Percentiles rank a stretch among this genome's conserved stretches.
Evolutionary conservation across 306 rosid genomes (phyloP).

Genomic region (Ormosia semicastrata): DNA sequence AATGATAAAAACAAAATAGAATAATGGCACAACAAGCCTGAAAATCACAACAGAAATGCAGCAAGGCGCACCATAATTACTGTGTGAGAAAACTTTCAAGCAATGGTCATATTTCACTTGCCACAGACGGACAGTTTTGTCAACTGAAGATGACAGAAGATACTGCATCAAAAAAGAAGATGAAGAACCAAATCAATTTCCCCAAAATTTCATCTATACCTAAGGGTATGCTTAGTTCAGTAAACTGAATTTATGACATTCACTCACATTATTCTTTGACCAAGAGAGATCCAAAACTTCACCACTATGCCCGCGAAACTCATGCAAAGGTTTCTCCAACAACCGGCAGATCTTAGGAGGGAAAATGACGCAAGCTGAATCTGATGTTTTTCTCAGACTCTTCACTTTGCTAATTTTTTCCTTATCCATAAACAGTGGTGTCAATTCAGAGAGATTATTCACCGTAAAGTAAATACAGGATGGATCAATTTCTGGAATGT

Average conservation of each 20-base stretch:
- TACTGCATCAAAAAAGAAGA: conserved; percentile 50
- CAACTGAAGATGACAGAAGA: conserved; percentile 86
- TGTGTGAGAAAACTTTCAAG: conserved; percentile 83
- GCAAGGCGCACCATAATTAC: conserved; percentile 72
- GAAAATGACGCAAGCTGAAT: conserved; percentile 80
- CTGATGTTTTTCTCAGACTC: conserved; percentile 64
- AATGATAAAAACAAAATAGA: conserved; percentile 8
- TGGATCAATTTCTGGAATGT: conserved; percentile 81
- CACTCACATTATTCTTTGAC: conserved; percentile 90
- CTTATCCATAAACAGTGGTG: conserved; percentile 66
- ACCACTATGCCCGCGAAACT: conserved; percentile 78
- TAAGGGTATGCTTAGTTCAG: background rate
- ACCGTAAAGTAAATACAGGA: conserved; percentile 85
- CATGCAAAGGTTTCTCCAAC: conserved; percentile 79
- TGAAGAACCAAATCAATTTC: conserved; percentile 20
- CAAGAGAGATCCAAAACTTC: conserved; percentile 89
- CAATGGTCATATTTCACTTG: conserved; percentile 64
- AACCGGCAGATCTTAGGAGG: conserved; percentile 83
- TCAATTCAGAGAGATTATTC: conserved; percentile 71
- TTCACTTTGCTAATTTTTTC: conserved; percentile 57
- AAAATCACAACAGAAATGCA: conserved; percentile 1
- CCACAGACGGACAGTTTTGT: conserved; percentile 94
- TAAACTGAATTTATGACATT: conserved; percentile 19
- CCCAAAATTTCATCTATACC: background rate
- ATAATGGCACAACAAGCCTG: conserved; percentile 14